Evolutionary conservation across 345 rosid genomes (phyloP), one percentile per base, ranked within the genome.

Genomic region (Citropsis articulata): DNA sequence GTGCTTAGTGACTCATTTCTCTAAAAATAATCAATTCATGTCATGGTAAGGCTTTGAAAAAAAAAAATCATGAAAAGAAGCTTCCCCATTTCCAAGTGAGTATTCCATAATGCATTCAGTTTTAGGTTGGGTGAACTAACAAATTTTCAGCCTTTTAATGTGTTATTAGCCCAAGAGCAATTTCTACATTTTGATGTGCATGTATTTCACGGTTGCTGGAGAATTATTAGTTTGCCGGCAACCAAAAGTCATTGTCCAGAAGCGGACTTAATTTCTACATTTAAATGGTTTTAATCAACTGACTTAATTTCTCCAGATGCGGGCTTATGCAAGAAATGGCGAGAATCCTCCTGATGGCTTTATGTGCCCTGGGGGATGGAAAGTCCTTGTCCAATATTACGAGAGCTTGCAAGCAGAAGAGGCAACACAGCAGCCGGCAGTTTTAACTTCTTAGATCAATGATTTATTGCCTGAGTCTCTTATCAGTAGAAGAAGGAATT

Each of bases 311-410:
- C 79, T 62, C 64, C 88, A 94, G 99, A 94, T 96, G 98, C 82
- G 98, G 35, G 86, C 86, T 16, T 96, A 69, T 83, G 98, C 99
- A 64, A 94, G 89, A 82, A 90, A 74, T 18, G 97, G 98, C 4
- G 95, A 96, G 87, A 90, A 84, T 81, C 99, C 98, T 50, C 99
- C 98, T 4, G 93, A 91, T 71, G 99, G 99, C 73, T 96, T 96
- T 75, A 96, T 94, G 98, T 96, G 99, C 78, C 94, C 92, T 1
- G 88, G 93, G 19, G 98, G 99, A 69, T 96, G 97, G 98, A 73
- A 89, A 78, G 98, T 94, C 68, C 98, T 96, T 30, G 98, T 96
- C 78, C 84, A 89, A 73, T 91, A 92, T 78, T 96, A 94, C 22
- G 59, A 84, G 76, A 91, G 92, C 81, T 84, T 92, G 89, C 94